phyloP scores from a whole-genome alignment of 306 rosid genomes.

The peach (Prunus persica) region DNA sequence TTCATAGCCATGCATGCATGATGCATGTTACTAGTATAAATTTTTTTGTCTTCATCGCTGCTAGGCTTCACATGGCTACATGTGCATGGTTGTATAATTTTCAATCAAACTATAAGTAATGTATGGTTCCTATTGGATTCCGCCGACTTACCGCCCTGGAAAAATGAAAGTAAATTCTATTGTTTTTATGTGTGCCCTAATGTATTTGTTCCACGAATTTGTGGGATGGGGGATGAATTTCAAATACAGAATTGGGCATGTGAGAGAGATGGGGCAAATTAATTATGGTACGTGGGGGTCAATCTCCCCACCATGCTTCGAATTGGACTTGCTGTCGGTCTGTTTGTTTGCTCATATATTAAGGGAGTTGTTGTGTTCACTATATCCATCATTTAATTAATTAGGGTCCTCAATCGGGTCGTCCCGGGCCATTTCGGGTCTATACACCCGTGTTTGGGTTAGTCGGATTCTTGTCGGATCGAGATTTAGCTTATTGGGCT shows the following conservation, averaged over 20 bases:
- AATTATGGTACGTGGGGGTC: conserved; percentile 13
- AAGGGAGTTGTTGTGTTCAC: background rate
- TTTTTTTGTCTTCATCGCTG: conserved; percentile 16
- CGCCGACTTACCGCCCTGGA: conserved; percentile 30
- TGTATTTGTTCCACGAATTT: background rate
- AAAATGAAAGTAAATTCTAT: background rate
- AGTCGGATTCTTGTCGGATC: no score
- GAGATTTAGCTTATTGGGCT: no score
- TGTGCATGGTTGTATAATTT: conserved; percentile 17
- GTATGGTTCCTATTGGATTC: conserved; percentile 3
- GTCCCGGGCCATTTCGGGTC: no score
- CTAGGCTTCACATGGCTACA: conserved; percentile 32
- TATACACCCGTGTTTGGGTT: no score
- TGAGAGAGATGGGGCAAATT: conserved; percentile 3
- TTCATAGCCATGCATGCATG: conserved; percentile 10
- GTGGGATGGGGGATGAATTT: background rate
- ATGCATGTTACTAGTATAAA: conserved; percentile 22
- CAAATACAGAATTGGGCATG: background rate
- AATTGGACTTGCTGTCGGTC: conserved; percentile 18
- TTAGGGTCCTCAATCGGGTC: no score
- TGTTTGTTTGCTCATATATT: conserved; percentile 3
- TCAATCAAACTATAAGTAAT: background rate
- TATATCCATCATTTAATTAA: background rate
- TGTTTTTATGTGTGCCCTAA: background rate
- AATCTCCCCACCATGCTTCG: conserved; percentile 19